Base-by-base conservation (phyloP, 2,329 filamentous ascomycete species). In the Aaosphaeria arxii region DNA sequence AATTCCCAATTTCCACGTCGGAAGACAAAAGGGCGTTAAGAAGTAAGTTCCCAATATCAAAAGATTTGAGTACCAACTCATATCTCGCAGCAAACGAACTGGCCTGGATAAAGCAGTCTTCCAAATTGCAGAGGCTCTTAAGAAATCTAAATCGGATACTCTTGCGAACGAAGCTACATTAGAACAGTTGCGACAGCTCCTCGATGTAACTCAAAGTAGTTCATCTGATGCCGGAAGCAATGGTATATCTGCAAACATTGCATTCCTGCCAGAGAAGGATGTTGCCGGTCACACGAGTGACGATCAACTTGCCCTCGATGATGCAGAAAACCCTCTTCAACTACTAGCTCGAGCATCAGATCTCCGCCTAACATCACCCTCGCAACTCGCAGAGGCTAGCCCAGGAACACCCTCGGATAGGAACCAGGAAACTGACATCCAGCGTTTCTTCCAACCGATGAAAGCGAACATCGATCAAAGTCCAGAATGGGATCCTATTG, bases 321-420 rank as follows among this genome's bases (percentile, higher is more conserved):
- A 88, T 63, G 86, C 86, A 4, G 86, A 90, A 60, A 90, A 89
- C 51, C 86, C 86, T 0, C 71, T 89, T 5, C 86, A 90, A 64
- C 72, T 89, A 11, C 81, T 90, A 32, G 87, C 87, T 3, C 79
- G 86, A 31, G 87, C 86, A 1, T 89, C 87, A 0, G 85, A 88
- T 66, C 76, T 87, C 36, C 80, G 81, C 49, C 74, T 81, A n/a
- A 79, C 77, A 28, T 77, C 68, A 13, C 63, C 47, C 50, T 24
- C 17, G 17, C 63, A 45, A 45, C 57, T 44, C 43, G 54, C 45
- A 45, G 61, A 63, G 28, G 50, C 53, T 42, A 61, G 52, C 30
- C 49, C 52, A 33, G 61, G 64, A 5, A 65, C 63, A 28, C 64
- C 67, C 1, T 57, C 57, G 44, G 66, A 44, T 50, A 63, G 49